These are phyloP conservation scores for Aquanectria penicillioides DNA, from an alignment of 2,329 filamentous ascomycete genomes.

Conservation along the genomic window DNA sequence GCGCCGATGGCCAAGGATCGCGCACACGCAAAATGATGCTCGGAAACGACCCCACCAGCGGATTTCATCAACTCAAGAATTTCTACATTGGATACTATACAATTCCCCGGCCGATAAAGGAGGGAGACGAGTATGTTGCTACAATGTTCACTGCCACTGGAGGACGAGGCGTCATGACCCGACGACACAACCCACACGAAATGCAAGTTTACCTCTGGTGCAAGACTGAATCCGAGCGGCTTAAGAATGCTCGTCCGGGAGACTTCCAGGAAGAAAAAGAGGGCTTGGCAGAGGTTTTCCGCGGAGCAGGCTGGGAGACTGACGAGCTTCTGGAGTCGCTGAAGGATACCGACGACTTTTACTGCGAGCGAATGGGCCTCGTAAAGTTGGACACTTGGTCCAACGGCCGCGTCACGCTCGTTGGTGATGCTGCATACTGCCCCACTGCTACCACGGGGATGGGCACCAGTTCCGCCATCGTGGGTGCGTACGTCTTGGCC, in stretches of 20 bases:
- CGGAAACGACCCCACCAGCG: conserved; percentile 35
- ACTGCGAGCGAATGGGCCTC: conserved; percentile 55
- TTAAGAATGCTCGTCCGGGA: conserved; percentile 43
- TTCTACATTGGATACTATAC: conserved; percentile 47
- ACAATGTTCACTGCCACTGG: conserved; percentile 49
- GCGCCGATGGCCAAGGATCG: conserved; percentile 65
- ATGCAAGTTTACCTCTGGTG: conserved; percentile 52
- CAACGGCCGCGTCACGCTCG: background rate
- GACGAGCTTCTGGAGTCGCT: conserved; percentile 55
- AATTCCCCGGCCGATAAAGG: conserved; percentile 39
- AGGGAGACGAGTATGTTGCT: conserved; percentile 49
- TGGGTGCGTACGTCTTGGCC: conserved; percentile 2
- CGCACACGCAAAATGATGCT: conserved; percentile 56
- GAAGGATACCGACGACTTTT: conserved; percentile 55
- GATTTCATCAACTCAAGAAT: conserved; percentile 36
- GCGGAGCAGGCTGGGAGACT: conserved; percentile 54
- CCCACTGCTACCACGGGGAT: background rate
- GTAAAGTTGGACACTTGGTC: conserved; percentile 50
- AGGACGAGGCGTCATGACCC: conserved; percentile 51
- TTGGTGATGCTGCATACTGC: conserved; percentile 1
- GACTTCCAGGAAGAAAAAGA: conserved; percentile 52
- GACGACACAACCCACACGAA: conserved; percentile 49
- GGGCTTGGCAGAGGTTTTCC: conserved; percentile 50
- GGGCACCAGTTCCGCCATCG: conserved; percentile 1
- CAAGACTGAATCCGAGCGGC: conserved; percentile 33